Percentiles rank a stretch among this genome's conserved stretches.
These are phyloP conservation scores for Coemansia sp. DNA, from an alignment of 192 early-diverging fungal genomes.

Conservation along the genomic window DNA sequence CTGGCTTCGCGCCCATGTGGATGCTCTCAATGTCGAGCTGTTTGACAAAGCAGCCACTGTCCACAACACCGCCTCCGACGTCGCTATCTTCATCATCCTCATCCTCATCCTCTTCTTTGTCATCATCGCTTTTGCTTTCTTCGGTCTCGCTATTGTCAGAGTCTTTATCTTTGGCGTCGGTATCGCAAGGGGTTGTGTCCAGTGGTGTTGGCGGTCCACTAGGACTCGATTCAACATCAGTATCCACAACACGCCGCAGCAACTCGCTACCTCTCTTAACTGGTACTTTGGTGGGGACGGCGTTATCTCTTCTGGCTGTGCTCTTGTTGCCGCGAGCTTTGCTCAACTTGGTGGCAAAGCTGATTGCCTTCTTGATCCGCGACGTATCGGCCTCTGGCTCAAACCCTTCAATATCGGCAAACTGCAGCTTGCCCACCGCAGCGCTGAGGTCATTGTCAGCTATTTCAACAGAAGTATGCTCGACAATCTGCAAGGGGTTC, in stretches of 20 bases:
- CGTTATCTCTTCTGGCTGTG: background rate
- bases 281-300: background rate
- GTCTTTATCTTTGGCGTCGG: slow-evolving; percentile 6
- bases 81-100: slow-evolving; percentile 5
- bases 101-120: background rate
- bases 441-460: slow-evolving; percentile 20
- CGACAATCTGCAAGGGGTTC: slow-evolving; percentile 34
- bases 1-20: slow-evolving; percentile 1
- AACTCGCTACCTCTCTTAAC: background rate
- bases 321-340: background rate
- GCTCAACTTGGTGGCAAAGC: background rate
- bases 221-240: background rate
- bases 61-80: background rate
- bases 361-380: slow-evolving; percentile 29
- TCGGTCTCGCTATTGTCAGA: background rate
- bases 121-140: slow-evolving; percentile 3
- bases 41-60: slow-evolving; percentile 23
- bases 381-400: slow-evolving; percentile 28
- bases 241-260: background rate
- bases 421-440: slow-evolving; percentile 21
- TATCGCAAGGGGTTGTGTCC: background rate
- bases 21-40: slow-evolving; percentile 16
- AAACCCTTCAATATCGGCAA: slow-evolving; percentile 53
- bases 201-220: background rate
- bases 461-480: slow-evolving; percentile 10